A percentile compares a stretch with the other conserved stretches of the same genome.
Conservation (phyloP, 2,329 filamentous ascomycete species). For the Ceratocystis ficicola region DNA sequence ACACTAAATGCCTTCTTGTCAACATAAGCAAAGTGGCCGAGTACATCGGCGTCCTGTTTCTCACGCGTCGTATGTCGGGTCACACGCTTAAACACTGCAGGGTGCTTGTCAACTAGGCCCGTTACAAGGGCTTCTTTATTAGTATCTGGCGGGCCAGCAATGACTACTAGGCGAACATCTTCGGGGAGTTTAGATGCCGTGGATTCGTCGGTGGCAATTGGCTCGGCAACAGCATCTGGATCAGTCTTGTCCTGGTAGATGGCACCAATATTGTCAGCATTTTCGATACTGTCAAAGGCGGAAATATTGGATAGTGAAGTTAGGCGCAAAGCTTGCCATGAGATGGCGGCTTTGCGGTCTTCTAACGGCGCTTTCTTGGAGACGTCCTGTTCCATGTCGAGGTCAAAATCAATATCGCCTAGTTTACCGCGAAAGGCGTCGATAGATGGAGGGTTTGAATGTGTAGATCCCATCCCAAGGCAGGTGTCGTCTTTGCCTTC, state of each 20-base stretch:
- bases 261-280: conserved; percentile 55
- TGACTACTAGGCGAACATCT: conserved; percentile 47
- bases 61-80: conserved; percentile 44
- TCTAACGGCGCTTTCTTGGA: conserved; percentile 43
- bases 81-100: conserved; percentile 51
- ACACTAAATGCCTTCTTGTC: conserved; percentile 43
- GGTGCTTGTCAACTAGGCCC: conserved; percentile 50
- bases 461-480: neutral
- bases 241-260: conserved; percentile 38
- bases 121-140: conserved; percentile 53
- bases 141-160: conserved; percentile 51
- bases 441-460: neutral
- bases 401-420: conserved; percentile 68
- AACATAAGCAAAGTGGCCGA: conserved; percentile 46
- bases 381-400: conserved; percentile 63
- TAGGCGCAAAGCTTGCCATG: conserved; percentile 77
- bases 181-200: conserved; percentile 32
- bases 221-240: conserved; percentile 14
- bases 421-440: conserved; percentile 56
- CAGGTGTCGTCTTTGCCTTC: conserved; percentile 30
- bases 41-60: conserved; percentile 39
- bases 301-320: conserved; percentile 62
- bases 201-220: conserved; percentile 9
- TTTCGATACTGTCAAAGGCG: conserved; percentile 77
- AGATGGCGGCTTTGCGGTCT: conserved; percentile 73